Base-by-base conservation (phyloP, 306 rosid species). In the Clitoria ternatea region DNA sequence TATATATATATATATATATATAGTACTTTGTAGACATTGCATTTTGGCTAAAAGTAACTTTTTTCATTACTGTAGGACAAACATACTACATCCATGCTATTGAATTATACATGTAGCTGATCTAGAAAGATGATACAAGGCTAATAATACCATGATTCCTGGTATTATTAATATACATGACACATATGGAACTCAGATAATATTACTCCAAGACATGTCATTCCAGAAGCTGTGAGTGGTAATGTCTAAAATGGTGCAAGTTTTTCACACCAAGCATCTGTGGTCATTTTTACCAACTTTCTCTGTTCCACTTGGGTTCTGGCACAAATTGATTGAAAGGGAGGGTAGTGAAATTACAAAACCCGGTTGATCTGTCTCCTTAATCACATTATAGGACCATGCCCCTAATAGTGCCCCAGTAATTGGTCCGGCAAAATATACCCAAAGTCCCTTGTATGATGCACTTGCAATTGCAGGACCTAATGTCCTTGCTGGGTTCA, bases 401-500 rank as follows among this genome's bases (percentile, higher is more conserved):
- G 97, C 86, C 4, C 86, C 97, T 13, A 85, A 64, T 44, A 90
- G 54, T 18, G 98, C 87, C 50, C 97, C 97, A 6, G 10, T 65
- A 29, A 87, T 36, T 9, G 97, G 98, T 33, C 97, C 96, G 35
- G 83, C 81, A 1, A 82, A 0, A 66, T 90, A 93, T 29, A 90
- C 76, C 97, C 98, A 88, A 26, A 93, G 75, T 36, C 85, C 92
- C 49, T 81, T 80, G 42, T 85, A 88, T 40, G 70, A 64, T 53
- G 83, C 63, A 54, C 82, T 79, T 1, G 90, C 96, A 69, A 90
- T 55, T 24, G 97, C 98, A 14, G 98, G 97, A 17, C 94, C 97
- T 24, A 88, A 13, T 52, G 98, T 77, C 64, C 98, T 88, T 12
- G 90, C 98, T 14, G 97, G 96, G 79, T 93, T 93, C 98, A 88